Evolutionary conservation across 129 eudicot genomes (phyloP).

Genomic region (sunflower (Helianthus annuus)): DNA sequence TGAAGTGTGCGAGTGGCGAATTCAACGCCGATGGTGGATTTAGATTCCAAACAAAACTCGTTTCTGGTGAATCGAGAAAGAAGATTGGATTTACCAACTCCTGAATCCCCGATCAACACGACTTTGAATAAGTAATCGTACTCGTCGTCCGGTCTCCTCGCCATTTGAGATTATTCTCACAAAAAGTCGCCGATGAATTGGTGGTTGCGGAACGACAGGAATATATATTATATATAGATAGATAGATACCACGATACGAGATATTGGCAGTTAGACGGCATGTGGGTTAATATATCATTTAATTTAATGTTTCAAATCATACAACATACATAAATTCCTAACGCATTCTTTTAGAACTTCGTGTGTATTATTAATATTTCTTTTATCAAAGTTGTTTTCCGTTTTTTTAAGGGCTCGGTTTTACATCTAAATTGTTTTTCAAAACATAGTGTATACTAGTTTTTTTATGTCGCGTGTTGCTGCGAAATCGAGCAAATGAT

Average conservation of each 20-base stretch:
- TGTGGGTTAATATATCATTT: too few relatives aligned
- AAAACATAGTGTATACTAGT: too few relatives aligned
- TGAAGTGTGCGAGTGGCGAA: slow-evolving; percentile 6
- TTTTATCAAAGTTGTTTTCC: too few relatives aligned
- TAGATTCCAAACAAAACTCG: slow-evolving; percentile 3
- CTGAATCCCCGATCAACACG: neutral
- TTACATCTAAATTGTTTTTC: too few relatives aligned
- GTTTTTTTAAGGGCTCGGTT: too few relatives aligned
- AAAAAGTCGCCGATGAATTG: neutral
- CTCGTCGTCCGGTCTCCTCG: neutral
- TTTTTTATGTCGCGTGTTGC: too few relatives aligned
- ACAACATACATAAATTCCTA: too few relatives aligned
- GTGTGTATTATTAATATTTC: too few relatives aligned
- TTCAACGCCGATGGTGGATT: slow-evolving; percentile 8
- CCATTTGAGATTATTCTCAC: neutral
- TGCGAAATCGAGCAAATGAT: too few relatives aligned
- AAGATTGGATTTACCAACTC: neutral
- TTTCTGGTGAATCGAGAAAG: neutral
- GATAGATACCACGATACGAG: neutral
- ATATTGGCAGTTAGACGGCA: neutral
- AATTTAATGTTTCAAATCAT: too few relatives aligned
- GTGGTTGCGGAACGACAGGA: neutral
- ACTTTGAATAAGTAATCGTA: slow-evolving; percentile 5
- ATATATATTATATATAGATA: too few relatives aligned
- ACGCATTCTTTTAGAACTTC: too few relatives aligned